A percentile compares a stretch with the other conserved stretches of the same genome.
Conservation (phyloP, 495 filamentous ascomycete genomes). For the Bathelium albidoporum region DNA sequence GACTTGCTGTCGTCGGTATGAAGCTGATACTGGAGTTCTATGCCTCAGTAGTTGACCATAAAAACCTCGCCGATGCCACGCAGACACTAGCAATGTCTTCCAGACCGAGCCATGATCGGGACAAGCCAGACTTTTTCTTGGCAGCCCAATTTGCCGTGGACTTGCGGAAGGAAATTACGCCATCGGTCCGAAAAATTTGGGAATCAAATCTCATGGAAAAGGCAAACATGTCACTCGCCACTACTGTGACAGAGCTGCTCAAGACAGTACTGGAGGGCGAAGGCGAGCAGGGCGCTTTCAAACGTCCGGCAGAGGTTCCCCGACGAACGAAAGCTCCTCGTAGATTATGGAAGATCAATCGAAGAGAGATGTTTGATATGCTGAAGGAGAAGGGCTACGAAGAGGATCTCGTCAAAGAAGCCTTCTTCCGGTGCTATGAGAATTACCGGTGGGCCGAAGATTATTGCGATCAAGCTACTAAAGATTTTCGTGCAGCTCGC, state of each 20-base stretch:
- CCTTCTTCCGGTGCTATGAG: constrained; percentile 72
- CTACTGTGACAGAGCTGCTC: constrained; percentile 74
- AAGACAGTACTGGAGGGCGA: constrained; percentile 69
- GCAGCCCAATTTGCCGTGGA: constrained; percentile 78
- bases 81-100: constrained; percentile 54
- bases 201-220: constrained; percentile 69
- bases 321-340: constrained; percentile 20
- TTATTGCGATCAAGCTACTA: constrained; percentile 46
- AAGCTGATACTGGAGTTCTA: constrained; percentile 82
- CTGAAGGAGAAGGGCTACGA: constrained; percentile 45
- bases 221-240: constrained; percentile 60
- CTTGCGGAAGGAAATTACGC: constrained; percentile 71
- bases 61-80: constrained; percentile 64
- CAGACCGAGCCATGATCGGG: constrained; percentile 41
- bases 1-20: constrained; percentile 45
- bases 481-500: background rate
- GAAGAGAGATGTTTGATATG: constrained; percentile 29
- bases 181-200: constrained; percentile 72
- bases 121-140: constrained; percentile 56
- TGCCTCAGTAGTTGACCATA: constrained; percentile 59
- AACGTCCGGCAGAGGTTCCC: constrained; percentile 44
- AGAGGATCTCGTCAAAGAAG: constrained; percentile 58
- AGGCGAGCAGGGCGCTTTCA: constrained; percentile 56
- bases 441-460: constrained; percentile 48
- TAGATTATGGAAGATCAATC: constrained; percentile 14